Percentiles rank a stretch among this genome's conserved stretches.
Conservation (phyloP, 352 stramenopile genomes). For the Globisporangium paroecandrum region DNA sequence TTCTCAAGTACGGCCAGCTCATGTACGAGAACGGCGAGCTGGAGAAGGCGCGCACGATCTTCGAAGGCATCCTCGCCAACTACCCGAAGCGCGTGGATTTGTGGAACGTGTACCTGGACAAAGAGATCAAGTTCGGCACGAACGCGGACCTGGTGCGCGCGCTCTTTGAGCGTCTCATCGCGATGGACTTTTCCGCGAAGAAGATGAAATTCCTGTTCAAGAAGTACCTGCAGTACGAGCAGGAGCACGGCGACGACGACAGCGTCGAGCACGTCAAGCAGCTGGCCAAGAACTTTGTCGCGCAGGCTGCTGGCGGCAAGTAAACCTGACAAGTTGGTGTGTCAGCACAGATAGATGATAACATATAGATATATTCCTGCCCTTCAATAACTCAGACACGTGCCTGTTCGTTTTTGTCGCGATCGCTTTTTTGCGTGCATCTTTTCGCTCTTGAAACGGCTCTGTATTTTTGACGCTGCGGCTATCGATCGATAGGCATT, state of each 20-base stretch:
- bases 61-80: constrained; percentile 92
- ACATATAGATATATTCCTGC: constrained; percentile 9
- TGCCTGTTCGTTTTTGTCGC: neutral
- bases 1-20: constrained; percentile 95
- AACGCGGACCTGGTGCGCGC: constrained; percentile 77
- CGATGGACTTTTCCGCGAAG: constrained; percentile 94
- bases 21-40: constrained; percentile 92
- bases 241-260: constrained; percentile 87
- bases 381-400: neutral
- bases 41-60: constrained; percentile 94
- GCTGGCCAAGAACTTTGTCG: constrained; percentile 92
- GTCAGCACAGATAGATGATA: neutral
- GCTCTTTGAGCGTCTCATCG: constrained; percentile 90
- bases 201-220: constrained; percentile 99
- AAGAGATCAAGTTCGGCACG: constrained; percentile 93
- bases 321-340: constrained; percentile 16
- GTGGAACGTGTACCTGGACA: constrained; percentile 97
- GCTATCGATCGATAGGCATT: neutral
- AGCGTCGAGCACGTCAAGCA: constrained; percentile 92
- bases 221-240: constrained; percentile 94
- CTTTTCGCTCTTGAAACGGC: neutral
- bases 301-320: constrained; percentile 47
- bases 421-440: neutral
- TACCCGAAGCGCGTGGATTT: constrained; percentile 96
- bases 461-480: neutral